These are phyloP conservation scores for Boletales sp. DNA, from an alignment of 768 basidiomycete genomes.

Conservation along the genomic window DNA sequence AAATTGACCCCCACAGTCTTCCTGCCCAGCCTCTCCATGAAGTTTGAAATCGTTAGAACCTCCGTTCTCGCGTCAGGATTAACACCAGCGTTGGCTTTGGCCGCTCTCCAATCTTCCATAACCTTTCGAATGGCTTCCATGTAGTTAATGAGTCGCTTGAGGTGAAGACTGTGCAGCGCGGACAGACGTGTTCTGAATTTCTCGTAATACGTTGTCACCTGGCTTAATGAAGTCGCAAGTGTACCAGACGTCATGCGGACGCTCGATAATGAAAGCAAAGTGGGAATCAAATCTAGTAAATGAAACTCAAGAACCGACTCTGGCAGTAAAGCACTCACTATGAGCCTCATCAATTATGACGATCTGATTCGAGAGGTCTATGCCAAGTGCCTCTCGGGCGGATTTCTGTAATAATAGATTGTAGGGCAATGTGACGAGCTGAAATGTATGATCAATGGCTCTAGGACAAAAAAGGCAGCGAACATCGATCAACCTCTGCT, in stretches of 20 bases:
- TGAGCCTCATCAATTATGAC: constrained; percentile 96
- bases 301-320: neutral
- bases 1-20: constrained; percentile 77
- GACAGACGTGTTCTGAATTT: constrained; percentile 79
- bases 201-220: constrained; percentile 73
- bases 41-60: constrained; percentile 64
- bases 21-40: constrained; percentile 63
- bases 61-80: constrained; percentile 36
- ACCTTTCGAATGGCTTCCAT: constrained; percentile 66
- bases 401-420: constrained; percentile 82
- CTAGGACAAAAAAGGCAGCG: neutral
- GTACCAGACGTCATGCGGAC: constrained; percentile 54
- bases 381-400: constrained; percentile 83
- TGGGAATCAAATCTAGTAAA: constrained; percentile 76
- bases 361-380: constrained; percentile 79
- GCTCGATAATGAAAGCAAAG: constrained; percentile 83
- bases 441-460: neutral
- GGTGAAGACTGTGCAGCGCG: constrained; percentile 66
- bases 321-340: constrained; percentile 51
- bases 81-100: constrained; percentile 15
- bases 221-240: constrained; percentile 61
- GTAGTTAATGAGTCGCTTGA: constrained; percentile 75
- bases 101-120: constrained; percentile 46
- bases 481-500: constrained; percentile 62
- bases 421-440: constrained; percentile 93